phyloP scores from a whole-genome alignment of 2,329 filamentous ascomycete genomes.

The Lanzia echinophila region DNA sequence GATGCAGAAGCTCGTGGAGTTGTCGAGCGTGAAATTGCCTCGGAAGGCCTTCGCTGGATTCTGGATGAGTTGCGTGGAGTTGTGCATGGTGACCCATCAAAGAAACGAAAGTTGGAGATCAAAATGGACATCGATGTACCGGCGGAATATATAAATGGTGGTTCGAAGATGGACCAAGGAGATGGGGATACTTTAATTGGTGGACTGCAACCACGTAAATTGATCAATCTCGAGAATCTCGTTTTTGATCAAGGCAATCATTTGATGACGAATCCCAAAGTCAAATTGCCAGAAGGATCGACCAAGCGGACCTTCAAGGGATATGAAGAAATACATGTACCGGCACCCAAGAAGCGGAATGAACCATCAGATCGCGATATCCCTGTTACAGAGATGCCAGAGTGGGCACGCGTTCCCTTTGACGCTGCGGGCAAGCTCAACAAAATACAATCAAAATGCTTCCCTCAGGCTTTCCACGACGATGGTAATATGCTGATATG shows the following conservation, averaged over 20 bases:
- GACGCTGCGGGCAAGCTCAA: constrained; percentile 82
- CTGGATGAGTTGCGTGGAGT: constrained; percentile 82
- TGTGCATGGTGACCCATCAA: constrained; percentile 46
- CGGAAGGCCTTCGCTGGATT: constrained; percentile 79
- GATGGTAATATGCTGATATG: constrained; percentile 98
- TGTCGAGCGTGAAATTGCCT: constrained; percentile 85
- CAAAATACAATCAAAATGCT: constrained; percentile 92
- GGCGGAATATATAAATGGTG: constrained; percentile 47
- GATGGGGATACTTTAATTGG: constrained; percentile 66
- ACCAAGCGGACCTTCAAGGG: constrained; percentile 95
- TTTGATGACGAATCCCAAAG: constrained; percentile 98
- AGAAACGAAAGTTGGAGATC: constrained; percentile 70
- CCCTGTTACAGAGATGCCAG: constrained; percentile 79
- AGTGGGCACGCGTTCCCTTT: constrained; percentile 86
- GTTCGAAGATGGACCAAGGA: constrained; percentile 43
- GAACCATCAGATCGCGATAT: constrained; percentile 76
- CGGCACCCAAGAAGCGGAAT: constrained; percentile 79
- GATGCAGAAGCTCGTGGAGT: constrained; percentile 68
- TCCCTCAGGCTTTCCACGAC: constrained; percentile 79
- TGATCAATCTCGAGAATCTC: constrained; percentile 92
- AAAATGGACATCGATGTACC: constrained; percentile 91
- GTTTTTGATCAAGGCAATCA: constrained; percentile 98
- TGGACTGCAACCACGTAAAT: constrained; percentile 75
- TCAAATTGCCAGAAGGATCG: constrained; percentile 86
- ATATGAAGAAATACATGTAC: constrained; percentile 97